Evolutionary conservation across 2,329 filamentous ascomycete species (phyloP), one percentile per base, ranked within the genome.

Genomic region (Sporothrix schenckii): DNA sequence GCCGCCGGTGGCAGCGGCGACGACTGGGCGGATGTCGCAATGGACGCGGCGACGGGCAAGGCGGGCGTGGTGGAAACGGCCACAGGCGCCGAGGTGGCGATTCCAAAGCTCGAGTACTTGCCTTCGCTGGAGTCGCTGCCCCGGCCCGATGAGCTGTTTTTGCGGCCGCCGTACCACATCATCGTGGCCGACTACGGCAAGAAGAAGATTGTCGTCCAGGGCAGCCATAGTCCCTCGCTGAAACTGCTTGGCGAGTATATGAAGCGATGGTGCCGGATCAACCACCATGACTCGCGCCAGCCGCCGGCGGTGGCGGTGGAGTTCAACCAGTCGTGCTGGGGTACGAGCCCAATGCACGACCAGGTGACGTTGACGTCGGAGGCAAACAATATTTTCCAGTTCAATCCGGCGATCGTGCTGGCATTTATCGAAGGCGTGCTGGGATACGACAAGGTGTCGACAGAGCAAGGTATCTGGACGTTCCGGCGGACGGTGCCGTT

Each of bases 111-210:
- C 21, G 77, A 80, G 14, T 78, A 79, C 66, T 75, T 87, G 3
- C 83, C 85, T 1, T 79, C 80, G 34, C 75, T 80, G 1, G 78
- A 76, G 4, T 78, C 78, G 0, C 75, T 86, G 13, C 80, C 82
- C 3, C 78, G 82, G 1, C 85, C 84, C 0, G 82, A 85, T 63
- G 79, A 84, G n/a, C 77, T 86, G 11, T 78, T 85, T 16, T 77
- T 79, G 10, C 80, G 77, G 44, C 82, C 84, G 1, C 84, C 84
- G 0, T 86, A 86, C 73, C 79, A 84, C 68, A 76, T 86, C 6
- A 78, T 80, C 16, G 77, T 86, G 4, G 73, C 77, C 24, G 75
- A 77, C 11, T 72, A 74, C 13, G 76, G 77, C 21, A 74, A 72
- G 6, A 72, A 73, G 10, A 75, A 74, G 27, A 77, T 86, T 11